Base-by-base conservation (phyloP, 148 eudicot genomes). In the Nyssa sinensis region DNA sequence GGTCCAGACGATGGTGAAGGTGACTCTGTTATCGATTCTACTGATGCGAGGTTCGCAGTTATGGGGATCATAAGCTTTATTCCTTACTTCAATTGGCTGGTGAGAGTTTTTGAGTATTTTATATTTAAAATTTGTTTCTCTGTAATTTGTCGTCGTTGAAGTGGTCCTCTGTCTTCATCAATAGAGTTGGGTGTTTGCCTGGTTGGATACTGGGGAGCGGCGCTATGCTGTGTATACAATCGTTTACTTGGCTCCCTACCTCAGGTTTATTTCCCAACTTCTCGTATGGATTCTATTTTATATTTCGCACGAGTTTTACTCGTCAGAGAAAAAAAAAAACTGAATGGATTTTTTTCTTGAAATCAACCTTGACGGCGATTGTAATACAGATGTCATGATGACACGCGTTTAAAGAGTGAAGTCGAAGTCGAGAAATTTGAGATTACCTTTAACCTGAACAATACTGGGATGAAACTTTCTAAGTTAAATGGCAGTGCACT, bases 11-110 rank as follows among this genome's bases (percentile, higher is more conserved):
- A 79, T 1, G 84, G 33, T 0, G 86, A 82, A 16, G 75, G 76
- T n/a, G 82, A 72, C 13, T 82, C 81, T 6, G 77, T 73, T 34
- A 74, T 93, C 17, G 84, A 84, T 62, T 72, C 99, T 1, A 87
- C 88, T 1, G 97, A 93, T 77, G 84, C 91, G 0, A 84, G 97
- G 78, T 86, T 90, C 35, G 87, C 93, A 5, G 93, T 93, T 39
- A 95, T 95, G 97, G 90, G 86, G 64, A 77, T 95, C 88, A 89
- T 95, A 35, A 77, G 90, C 77, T 83, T 93, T 86, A 93, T 95
- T 70, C 99, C 99, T 67, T 95, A 86, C 84, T 95, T 95, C 89
- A 95, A 95, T 84, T 95, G 99, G 99, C 83, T 95, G 91, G 99
- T 95, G 59, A 17, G 59, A 17, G 19, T 37, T 55, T 53, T 12